phyloP scores from a whole-genome alignment of 2,329 filamentous ascomycete species.

The Paraphoma sp. region DNA sequence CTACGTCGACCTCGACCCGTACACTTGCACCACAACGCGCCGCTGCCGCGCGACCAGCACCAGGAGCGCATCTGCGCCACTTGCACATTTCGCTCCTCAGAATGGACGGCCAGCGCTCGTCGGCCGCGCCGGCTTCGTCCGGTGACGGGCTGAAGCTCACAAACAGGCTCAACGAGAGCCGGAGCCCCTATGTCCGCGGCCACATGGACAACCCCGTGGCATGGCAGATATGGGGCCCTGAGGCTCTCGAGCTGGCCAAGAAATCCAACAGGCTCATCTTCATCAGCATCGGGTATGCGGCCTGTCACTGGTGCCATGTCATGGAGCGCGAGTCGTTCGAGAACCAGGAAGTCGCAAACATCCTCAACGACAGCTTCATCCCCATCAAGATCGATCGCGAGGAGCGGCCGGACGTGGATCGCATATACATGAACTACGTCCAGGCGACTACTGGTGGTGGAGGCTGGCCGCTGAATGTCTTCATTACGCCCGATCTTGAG shows the following conservation, averaged over 20 bases:
- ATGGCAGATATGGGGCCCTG: constrained; percentile 88
- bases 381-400: constrained; percentile 94
- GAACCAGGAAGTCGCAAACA: constrained; percentile 76
- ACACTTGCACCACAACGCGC: constrained; percentile 5
- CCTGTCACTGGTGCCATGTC: constrained; percentile 91
- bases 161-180: constrained; percentile 67
- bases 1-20: constrained; percentile 11
- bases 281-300: constrained; percentile 91
- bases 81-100: constrained; percentile 34
- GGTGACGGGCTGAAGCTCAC: constrained; percentile 49
- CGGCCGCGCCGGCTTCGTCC: constrained; percentile 13
- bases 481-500: constrained; percentile 89
- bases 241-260: constrained; percentile 77
- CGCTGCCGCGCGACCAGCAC: constrained; percentile 14
- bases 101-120: constrained; percentile 38
- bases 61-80: constrained; percentile 28
- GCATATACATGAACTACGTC: constrained; percentile 98
- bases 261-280: constrained; percentile 88
- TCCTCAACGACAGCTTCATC: constrained; percentile 87
- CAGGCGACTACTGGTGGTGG: constrained; percentile 89
- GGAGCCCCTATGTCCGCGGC: constrained; percentile 73
- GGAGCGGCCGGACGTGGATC: constrained; percentile 90
- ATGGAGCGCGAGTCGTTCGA: constrained; percentile 94
- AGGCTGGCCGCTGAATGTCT: constrained; percentile 97
- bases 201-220: constrained; percentile 83